phyloP scores from a whole-genome alignment of 345 rosid species.

The Ailanthus altissimus region DNA sequence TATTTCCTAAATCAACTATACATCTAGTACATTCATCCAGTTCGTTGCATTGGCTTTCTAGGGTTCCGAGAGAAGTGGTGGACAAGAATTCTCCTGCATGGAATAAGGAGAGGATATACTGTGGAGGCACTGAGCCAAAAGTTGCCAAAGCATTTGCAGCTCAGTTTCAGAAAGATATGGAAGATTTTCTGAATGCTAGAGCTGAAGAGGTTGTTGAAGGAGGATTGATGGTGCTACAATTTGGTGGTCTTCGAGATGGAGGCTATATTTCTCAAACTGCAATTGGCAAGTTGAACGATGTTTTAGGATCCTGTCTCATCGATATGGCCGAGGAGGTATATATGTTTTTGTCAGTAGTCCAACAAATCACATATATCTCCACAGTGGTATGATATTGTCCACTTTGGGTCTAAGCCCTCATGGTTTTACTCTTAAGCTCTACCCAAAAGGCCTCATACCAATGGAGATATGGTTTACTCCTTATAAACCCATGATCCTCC shows the following conservation, averaged over 20 bases:
- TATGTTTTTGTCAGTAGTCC: too few species aligned
- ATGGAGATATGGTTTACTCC: too few species aligned
- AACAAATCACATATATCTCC: too few species aligned
- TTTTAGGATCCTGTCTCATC: background rate
- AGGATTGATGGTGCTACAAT: background rate
- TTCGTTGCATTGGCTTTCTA: conserved; percentile 11
- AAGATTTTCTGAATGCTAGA: conserved; percentile 9
- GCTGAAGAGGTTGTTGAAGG: conserved; percentile 18
- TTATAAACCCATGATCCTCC: too few species aligned
- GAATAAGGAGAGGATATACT: conserved; percentile 16
- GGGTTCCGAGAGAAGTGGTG: conserved; percentile 9
- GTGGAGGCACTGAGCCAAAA: background rate
- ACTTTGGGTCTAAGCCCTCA: too few species aligned
- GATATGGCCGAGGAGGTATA: conserved; percentile 19
- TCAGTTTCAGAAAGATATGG: conserved; percentile 10
- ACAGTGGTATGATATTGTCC: too few species aligned
- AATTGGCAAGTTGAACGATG: background rate
- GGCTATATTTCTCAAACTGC: background rate
- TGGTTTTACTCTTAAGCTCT: too few species aligned
- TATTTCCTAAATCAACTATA: conserved; percentile 15
- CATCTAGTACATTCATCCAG: conserved; percentile 15
- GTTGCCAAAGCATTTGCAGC: conserved; percentile 12
- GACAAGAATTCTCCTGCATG: conserved; percentile 10
- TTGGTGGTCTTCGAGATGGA: background rate
- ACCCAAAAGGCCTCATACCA: too few species aligned